Percentiles rank a stretch among this genome's conserved stretches.
Conservation (phyloP, 352 stramenopile genomes). For the Phytophthora melonis region DNA sequence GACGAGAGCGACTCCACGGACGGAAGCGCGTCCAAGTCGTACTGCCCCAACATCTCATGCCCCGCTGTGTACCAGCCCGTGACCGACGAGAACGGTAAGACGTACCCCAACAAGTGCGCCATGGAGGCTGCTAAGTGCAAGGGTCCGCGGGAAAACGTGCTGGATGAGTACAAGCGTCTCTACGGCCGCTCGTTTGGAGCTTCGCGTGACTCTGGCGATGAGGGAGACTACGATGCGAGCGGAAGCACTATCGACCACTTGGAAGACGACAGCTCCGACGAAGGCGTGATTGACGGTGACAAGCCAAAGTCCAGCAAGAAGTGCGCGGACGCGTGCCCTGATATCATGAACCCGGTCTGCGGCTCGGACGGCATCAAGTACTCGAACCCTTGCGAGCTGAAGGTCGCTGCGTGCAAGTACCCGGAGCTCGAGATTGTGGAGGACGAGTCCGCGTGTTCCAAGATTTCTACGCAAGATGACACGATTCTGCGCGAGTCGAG, state of each 20-base stretch:
- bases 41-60: constrained; percentile 29
- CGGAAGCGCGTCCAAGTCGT: background rate
- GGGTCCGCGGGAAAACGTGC: constrained; percentile 26
- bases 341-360: constrained; percentile 38
- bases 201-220: constrained; percentile 14
- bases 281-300: constrained; percentile 18
- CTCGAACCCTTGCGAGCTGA: constrained; percentile 38
- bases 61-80: constrained; percentile 42
- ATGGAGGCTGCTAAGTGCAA: constrained; percentile 45
- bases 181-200: constrained; percentile 32
- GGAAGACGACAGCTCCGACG: constrained; percentile 29
- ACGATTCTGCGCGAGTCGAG: background rate
- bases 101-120: constrained; percentile 47
- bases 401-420: constrained; percentile 26
- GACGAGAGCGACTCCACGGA: constrained; percentile 1
- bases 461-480: constrained; percentile 1
- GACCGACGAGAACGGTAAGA: constrained; percentile 40
- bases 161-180: constrained; percentile 24
- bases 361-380: constrained; percentile 48
- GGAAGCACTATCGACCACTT: constrained; percentile 13
- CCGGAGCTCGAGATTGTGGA: constrained; percentile 23
- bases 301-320: constrained; percentile 7
- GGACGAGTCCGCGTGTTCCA: constrained; percentile 10
- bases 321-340: constrained; percentile 33
- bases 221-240: background rate